Percentiles rank a stretch among this genome's conserved stretches.
Conservation (phyloP, 2,329 filamentous ascomycete species). For the Trichophyton simii region DNA sequence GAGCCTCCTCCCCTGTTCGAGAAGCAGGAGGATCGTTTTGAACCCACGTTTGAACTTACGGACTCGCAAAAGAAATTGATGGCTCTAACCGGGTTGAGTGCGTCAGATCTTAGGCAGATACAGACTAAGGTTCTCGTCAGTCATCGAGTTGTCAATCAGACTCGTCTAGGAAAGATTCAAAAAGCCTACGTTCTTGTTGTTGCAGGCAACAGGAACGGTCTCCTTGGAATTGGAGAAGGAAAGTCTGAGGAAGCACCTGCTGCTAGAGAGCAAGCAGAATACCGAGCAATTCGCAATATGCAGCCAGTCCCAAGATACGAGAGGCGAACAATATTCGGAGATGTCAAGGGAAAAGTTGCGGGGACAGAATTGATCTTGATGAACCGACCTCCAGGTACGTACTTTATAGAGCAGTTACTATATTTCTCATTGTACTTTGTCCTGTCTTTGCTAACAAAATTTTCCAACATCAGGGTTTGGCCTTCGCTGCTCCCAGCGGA, state of each 20-base stretch:
- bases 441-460: neutral
- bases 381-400: constrained; percentile 73
- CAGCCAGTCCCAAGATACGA: constrained; percentile 85
- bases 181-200: constrained; percentile 64
- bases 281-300: constrained; percentile 83
- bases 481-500: constrained; percentile 76
- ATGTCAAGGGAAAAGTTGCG: constrained; percentile 70
- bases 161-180: constrained; percentile 83
- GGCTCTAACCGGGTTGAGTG: constrained; percentile 43
- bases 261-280: constrained; percentile 58
- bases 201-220: constrained; percentile 74
- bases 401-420: neutral
- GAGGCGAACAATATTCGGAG: constrained; percentile 78
- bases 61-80: constrained; percentile 35
- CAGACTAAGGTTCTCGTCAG: constrained; percentile 59
- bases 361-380: constrained; percentile 75
- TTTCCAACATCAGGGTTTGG: constrained; percentile 54
- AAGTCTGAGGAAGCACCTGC: constrained; percentile 66
- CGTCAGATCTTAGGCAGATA: constrained; percentile 35
- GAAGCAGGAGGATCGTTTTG: constrained; percentile 13
- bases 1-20: constrained; percentile 18
- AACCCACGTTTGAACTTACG: constrained; percentile 12
- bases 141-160: constrained; percentile 78
- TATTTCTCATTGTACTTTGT: neutral
- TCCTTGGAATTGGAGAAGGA: constrained; percentile 78